Evolutionary conservation across 2,329 filamentous ascomycete genomes (phyloP), one percentile per base, ranked within the genome.

Genomic region (Trichoderma koningiopsis): DNA sequence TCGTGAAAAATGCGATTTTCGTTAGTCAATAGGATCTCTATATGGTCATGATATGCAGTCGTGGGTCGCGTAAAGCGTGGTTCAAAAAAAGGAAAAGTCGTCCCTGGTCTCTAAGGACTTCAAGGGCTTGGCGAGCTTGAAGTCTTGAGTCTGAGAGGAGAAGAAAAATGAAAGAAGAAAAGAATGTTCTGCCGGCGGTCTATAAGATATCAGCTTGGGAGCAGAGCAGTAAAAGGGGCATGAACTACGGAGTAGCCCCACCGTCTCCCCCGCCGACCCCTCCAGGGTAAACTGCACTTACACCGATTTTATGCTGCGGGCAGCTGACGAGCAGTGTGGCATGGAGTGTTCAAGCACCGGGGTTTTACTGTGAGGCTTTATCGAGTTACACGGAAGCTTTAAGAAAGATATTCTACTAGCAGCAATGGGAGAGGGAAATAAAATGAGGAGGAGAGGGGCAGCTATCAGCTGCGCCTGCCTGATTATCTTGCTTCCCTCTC

Each of bases 191-290:
- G 22, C 62, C 47, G 33, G 62, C 29, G 47, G 55, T 58, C 14
- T 58, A 58, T 59, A 49, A 66, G 27, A 65, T 27, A 47, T 35
- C 37, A 67, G 40, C 64, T 67, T 52, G 40, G 55, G 64, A 43
- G 35, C 19, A n/a, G 64, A 67, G 63, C 55, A 49, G 64, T 67
- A 67, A 67, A 67, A 67, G 55, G 64, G 64, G 64, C 62, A 59
- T 59, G 64, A 67, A 31, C 55, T 67, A 59, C 49, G 64, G 58
- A 31, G 40, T 67, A 67, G 53, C 55, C 64, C 64, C 62, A 66
- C 62, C 62, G 53, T 66, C 52, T 66, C 62, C 62, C 40, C 53
- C 62, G 62, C 62, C 37, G 24, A 35, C 52, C 35, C 62, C 62
- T 66, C 61, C 61, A 64, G 61, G 61, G 35, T 52, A 64, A 64